A percentile compares a stretch with the other conserved stretches of the same genome.
phyloP scores from a whole-genome alignment of 108 stramenopile genomes.

The Bacterosira constricta region DNA sequence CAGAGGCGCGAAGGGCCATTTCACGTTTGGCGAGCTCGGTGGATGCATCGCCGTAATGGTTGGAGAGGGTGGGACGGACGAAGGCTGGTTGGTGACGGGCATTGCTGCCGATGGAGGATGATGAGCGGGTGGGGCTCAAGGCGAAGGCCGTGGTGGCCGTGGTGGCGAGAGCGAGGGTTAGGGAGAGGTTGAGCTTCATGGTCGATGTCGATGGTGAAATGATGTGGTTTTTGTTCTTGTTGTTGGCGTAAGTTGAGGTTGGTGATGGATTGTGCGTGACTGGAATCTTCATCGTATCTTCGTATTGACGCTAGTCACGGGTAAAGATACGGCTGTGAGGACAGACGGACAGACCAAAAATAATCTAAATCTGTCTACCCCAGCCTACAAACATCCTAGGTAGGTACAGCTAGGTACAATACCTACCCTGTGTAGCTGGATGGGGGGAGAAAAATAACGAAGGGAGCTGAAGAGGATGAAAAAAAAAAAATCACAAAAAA shows the following conservation, averaged over 20 bases:
- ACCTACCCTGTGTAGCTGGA: too few species aligned
- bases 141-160: constrained; percentile 38
- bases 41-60: background rate
- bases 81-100: constrained; percentile 8
- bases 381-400: too few species aligned
- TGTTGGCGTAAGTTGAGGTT: background rate
- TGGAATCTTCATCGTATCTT: background rate
- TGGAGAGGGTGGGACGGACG: constrained; percentile 7
- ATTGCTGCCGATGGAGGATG: background rate
- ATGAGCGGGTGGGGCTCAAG: constrained; percentile 22
- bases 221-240: background rate
- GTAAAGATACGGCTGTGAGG: too few species aligned
- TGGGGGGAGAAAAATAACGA: too few species aligned
- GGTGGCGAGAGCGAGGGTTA: constrained; percentile 24
- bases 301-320: too few species aligned
- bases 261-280: background rate
- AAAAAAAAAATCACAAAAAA: too few species aligned
- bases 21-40: background rate
- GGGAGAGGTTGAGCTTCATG: constrained; percentile 44
- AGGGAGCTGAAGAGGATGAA: too few species aligned
- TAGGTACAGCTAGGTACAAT: too few species aligned
- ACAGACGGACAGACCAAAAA: too few species aligned
- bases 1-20: constrained; percentile 15
- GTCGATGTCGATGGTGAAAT: background rate
- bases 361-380: too few species aligned